These are phyloP conservation scores for Marasmius fiardii DNA, from an alignment of 1,284 basidiomycete species.

Conservation along the genomic window DNA sequence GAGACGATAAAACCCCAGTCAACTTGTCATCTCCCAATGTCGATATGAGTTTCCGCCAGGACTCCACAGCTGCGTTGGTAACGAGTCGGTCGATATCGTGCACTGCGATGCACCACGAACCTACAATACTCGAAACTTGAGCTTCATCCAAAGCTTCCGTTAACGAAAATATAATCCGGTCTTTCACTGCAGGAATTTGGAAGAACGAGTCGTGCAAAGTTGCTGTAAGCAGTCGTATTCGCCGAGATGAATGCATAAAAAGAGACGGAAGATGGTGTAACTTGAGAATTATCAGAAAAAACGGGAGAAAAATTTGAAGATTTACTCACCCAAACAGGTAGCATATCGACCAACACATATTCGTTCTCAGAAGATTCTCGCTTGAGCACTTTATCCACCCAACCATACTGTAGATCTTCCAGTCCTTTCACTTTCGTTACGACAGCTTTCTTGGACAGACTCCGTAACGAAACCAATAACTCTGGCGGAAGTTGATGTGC, in stretches of 20 bases:
- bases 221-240: conserved; percentile 69
- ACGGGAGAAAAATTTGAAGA: conserved; percentile 7
- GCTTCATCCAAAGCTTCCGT: conserved; percentile 48
- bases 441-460: conserved; percentile 88
- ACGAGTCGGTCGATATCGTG: conserved; percentile 75
- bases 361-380: conserved; percentile 30
- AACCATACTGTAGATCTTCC: conserved; percentile 76
- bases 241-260: conserved; percentile 78
- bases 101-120: conserved; percentile 75
- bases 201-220: conserved; percentile 72
- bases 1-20: conserved; percentile 13
- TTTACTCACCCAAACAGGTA: conserved; percentile 86
- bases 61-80: conserved; percentile 42
- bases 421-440: conserved; percentile 85
- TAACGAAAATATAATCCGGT: conserved; percentile 59
- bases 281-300: conserved; percentile 36
- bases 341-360: conserved; percentile 55
- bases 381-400: conserved; percentile 55
- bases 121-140: conserved; percentile 71
- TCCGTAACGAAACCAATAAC: conserved; percentile 79
- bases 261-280: conserved; percentile 84
- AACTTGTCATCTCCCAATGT: conserved; percentile 8
- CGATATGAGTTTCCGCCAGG: conserved; percentile 50
- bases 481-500: conserved; percentile 78
- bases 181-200: conserved; percentile 47